Conservation (phyloP, 805 yeast genomes). For the Cyberlindnera samutprakarnensis region DNA sequence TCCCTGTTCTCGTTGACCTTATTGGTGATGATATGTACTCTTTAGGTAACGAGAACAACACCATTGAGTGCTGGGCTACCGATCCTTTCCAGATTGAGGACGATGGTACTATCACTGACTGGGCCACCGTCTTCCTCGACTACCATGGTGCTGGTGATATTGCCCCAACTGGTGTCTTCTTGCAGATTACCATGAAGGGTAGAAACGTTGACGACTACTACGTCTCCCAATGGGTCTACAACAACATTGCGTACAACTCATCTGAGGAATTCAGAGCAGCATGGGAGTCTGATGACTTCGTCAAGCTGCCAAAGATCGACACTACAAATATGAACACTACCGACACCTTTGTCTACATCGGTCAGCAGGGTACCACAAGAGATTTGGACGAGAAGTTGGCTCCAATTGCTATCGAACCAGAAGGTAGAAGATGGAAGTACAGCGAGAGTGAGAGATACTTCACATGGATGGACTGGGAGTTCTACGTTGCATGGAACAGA, state of each 20-base stretch:
- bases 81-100: conserved; percentile 17
- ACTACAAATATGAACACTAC: conserved; percentile 7
- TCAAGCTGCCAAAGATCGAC: conserved; percentile 11
- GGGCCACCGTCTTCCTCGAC: conserved; percentile 17
- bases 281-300: conserved; percentile 15
- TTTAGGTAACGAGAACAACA: conserved; percentile 16
- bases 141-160: conserved; percentile 20
- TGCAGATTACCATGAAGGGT: conserved; percentile 18
- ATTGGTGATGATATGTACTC: conserved; percentile 15
- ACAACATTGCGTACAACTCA: conserved; percentile 16
- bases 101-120: conserved; percentile 11
- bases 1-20: conserved; percentile 9
- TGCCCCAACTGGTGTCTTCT: conserved; percentile 17
- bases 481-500: conserved; percentile 21
- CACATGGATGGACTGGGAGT: conserved; percentile 26
- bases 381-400: conserved; percentile 19
- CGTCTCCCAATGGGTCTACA: conserved; percentile 18
- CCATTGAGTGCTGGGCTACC: conserved; percentile 20
- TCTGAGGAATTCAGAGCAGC: conserved; percentile 26
- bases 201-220: conserved; percentile 12
- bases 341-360: conserved; percentile 3
- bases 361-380: conserved; percentile 14
- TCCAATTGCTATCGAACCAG: conserved; percentile 20
- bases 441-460: conserved; percentile 21
- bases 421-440: conserved; percentile 23